phyloP scores from a whole-genome alignment of 116 monocot genomes.

The Cymodocea nodosa region DNA sequence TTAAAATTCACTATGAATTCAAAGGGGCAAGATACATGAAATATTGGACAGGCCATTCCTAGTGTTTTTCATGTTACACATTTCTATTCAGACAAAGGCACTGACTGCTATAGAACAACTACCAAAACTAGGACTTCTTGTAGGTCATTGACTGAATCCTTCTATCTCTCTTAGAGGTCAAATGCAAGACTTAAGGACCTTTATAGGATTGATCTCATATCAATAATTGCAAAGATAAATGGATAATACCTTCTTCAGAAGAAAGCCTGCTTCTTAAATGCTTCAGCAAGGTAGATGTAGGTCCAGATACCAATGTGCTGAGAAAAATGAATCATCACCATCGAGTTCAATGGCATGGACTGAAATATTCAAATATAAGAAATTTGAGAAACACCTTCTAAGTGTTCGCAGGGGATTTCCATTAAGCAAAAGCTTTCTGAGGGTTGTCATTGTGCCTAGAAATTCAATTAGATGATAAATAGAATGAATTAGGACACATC shows the following conservation, averaged over 20 bases:
- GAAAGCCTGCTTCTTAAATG: conserved; percentile 64
- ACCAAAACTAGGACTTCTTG: too few relatives aligned
- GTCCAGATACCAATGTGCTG: conserved; percentile 89
- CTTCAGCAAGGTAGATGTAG: conserved; percentile 70
- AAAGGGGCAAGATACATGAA: too few relatives aligned
- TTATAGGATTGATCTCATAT: too few relatives aligned
- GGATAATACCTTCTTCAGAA: conserved; percentile 62
- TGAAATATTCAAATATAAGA: neutral
- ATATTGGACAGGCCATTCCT: too few relatives aligned
- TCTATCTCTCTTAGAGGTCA: too few relatives aligned
- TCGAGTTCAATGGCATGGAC: neutral
- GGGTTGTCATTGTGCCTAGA: conserved; percentile 77
- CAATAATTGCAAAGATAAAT: neutral
- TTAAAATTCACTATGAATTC: too few relatives aligned
- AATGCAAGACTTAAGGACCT: too few relatives aligned
- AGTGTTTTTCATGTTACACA: too few relatives aligned
- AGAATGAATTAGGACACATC: neutral
- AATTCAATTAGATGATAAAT: neutral
- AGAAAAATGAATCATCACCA: neutral
- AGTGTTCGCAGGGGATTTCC: conserved; percentile 85
- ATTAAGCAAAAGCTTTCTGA: conserved; percentile 79
- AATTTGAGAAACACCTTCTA: conserved; percentile 43
- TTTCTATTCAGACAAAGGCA: too few relatives aligned
- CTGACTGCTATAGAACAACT: too few relatives aligned
- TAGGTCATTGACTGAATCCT: too few relatives aligned